Base-by-base conservation (phyloP, 2,329 filamentous ascomycete genomes). In the Hypoxylon sp. region DNA sequence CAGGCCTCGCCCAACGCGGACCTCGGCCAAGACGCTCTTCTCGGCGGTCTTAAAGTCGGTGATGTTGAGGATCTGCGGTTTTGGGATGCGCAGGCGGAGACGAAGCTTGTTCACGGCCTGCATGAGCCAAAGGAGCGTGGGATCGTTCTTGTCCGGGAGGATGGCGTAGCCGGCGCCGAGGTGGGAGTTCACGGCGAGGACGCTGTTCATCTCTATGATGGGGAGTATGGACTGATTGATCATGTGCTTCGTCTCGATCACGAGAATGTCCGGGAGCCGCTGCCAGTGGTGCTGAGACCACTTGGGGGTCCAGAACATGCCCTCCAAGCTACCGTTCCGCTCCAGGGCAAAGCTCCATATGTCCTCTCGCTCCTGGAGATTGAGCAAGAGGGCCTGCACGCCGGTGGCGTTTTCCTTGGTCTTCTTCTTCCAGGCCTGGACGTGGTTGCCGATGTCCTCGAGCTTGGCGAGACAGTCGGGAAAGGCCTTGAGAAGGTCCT, bases 21-120 rank as follows among this genome's bases (percentile, higher is more conserved):
- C 57, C 24, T 70, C 68, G 6, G 65, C 55, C 3, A 70, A 40
- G 9, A 69, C 64, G 33, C 63, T 67, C 48, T 65, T 69, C 24
- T 70, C 68, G 4, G 63, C 63, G 1, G 67, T 69, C 38, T 69
- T 68, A 18, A 70, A 69, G 46, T 69, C 68, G 8, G 67, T 69
- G 31, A 69, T 59, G 11, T 67, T 67, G 40, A 70, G 20, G 15
- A 67, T 63, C 23, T 64, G 52, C 2, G 63, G 66, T 41, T 65
- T 69, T 1, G 67, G 67, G 35, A 62, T 63, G 24, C 65, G 57
- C 13, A 70, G 57, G 43, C 62, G 64, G 29, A 58, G 48, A n/a
- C 68, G 67, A 6, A 70, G 50, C 48, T 65, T 64, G 29, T 70
- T 67, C 10, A 69, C 66, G 13, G 67, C 59, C 29, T 64, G 64